Percentiles rank a stretch among this genome's conserved stretches.
Conservation (phyloP, 768 basidiomycete genomes). For the Lentinus tigrinus region DNA sequence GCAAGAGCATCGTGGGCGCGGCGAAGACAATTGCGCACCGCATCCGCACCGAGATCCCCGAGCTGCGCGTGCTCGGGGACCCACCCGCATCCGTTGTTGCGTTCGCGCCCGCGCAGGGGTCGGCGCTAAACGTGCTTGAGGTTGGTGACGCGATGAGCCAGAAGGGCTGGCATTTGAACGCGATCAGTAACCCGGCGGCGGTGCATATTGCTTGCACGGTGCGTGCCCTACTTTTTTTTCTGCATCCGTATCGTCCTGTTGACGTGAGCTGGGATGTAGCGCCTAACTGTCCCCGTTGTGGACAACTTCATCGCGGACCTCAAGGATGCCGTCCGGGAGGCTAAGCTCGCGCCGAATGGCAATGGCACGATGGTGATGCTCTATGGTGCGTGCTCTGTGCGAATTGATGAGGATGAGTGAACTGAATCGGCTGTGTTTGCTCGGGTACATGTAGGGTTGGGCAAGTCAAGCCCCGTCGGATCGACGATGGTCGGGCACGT, state of each 20-base stretch:
- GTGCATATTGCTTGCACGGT: conserved; percentile 96
- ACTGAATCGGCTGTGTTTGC: conserved; percentile 1
- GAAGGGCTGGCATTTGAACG: conserved; percentile 92
- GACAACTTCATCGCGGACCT: conserved; percentile 85
- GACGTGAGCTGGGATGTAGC: conserved; percentile 38
- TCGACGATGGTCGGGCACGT: conserved; percentile 76
- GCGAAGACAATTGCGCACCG: conserved; percentile 67
- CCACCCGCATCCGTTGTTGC: conserved; percentile 91
- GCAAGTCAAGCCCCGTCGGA: conserved; percentile 79
- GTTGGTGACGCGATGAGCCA: conserved; percentile 88
- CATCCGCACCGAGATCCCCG: conserved; percentile 69
- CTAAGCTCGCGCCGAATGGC: conserved; percentile 61
- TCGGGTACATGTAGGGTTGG: conserved; percentile 55
- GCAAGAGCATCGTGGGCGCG: conserved; percentile 75
- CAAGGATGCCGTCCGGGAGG: conserved; percentile 71
- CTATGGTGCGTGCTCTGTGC: conserved; percentile 61
- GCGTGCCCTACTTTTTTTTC: conserved; percentile 26
- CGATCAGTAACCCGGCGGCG: conserved; percentile 71
- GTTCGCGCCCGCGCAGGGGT: conserved; percentile 62
- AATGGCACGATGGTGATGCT: conserved; percentile 89
- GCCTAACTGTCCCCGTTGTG: conserved; percentile 72
- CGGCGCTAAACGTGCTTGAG: conserved; percentile 68
- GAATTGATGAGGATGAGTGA: neutral
- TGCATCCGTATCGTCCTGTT: conserved; percentile 3
- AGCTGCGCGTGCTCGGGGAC: conserved; percentile 86